Conservation (phyloP, 352 stramenopile species). For the Globisporangium parvum region DNA sequence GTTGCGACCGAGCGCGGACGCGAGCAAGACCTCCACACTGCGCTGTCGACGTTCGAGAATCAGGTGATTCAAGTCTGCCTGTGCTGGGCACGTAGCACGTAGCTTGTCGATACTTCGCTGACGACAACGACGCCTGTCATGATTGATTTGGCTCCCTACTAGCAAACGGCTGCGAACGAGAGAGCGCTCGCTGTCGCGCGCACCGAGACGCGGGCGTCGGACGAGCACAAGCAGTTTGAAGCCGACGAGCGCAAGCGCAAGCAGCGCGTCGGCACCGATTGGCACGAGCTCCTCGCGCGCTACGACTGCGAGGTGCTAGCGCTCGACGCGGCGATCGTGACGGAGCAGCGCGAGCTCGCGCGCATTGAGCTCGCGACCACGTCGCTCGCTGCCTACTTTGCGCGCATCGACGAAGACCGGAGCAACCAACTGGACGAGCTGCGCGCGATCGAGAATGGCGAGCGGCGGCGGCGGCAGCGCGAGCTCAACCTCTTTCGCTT, state of each 20-base stretch:
- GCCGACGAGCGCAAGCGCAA: conserved; percentile 47
- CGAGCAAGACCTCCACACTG: conserved; percentile 32
- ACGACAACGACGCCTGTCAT: too few species aligned
- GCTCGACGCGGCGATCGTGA: conserved; percentile 36
- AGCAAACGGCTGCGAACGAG: conserved; percentile 21
- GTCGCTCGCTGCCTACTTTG: conserved; percentile 35
- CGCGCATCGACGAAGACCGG: conserved; percentile 48
- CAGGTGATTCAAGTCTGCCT: neutral
- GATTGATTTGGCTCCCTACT: too few species aligned
- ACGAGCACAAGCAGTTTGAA: conserved; percentile 39
- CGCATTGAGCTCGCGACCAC: conserved; percentile 25
- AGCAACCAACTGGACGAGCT: conserved; percentile 45
- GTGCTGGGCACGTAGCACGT: too few species aligned
- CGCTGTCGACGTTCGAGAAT: conserved; percentile 12
- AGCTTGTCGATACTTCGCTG: too few species aligned
- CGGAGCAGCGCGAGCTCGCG: conserved; percentile 22
- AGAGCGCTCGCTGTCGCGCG: conserved; percentile 26
- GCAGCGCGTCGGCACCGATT: conserved; percentile 26
- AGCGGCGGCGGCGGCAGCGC: conserved; percentile 22
- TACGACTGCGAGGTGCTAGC: conserved; percentile 48
- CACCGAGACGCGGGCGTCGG: conserved; percentile 21
- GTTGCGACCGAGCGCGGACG: conserved; percentile 23
- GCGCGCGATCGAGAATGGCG: conserved; percentile 23
- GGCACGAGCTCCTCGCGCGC: conserved; percentile 34
- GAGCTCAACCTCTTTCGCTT: conserved; percentile 49